Percentiles rank a stretch among this genome's conserved stretches.
phyloP scores from a whole-genome alignment of 495 filamentous ascomycete genomes.

The Xylaria nigripes region DNA sequence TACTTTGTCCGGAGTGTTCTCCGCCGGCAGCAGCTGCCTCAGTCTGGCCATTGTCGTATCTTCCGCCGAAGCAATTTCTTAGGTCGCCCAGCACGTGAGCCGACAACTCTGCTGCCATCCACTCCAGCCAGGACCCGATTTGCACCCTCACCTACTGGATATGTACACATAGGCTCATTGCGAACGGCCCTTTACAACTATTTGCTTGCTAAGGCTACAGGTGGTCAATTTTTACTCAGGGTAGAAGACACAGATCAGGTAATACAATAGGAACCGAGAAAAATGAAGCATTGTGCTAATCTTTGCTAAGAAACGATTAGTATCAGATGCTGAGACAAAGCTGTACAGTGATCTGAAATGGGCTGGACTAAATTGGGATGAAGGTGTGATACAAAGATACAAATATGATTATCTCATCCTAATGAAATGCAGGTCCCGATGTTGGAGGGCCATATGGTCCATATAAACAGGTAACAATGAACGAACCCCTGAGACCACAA shows the following conservation, averaged over 20 bases:
- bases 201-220: constrained; percentile 74
- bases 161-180: constrained; percentile 83
- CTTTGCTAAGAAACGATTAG: constrained; percentile 30
- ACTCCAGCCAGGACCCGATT: constrained; percentile 81
- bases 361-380: constrained; percentile 90
- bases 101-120: constrained; percentile 37
- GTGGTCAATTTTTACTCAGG: constrained; percentile 85
- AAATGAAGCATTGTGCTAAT: constrained; percentile 4
- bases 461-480: constrained; percentile 63
- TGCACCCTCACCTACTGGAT: constrained; percentile 90
- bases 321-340: constrained; percentile 66
- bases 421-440: constrained; percentile 54
- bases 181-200: constrained; percentile 92
- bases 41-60: constrained; percentile 7
- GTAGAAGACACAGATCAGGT: constrained; percentile 97
- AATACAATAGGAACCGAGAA: constrained; percentile 7
- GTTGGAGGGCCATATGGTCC: constrained; percentile 73
- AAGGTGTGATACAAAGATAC: constrained; percentile 49
- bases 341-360: constrained; percentile 74
- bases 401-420: constrained; percentile 8
- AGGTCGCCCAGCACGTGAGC: constrained; percentile 8
- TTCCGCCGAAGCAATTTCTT: constrained; percentile 19
- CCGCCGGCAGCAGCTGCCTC: constrained; percentile 9
- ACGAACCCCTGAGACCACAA: not conserved
- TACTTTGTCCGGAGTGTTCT: constrained; percentile 15